phyloP scores from a whole-genome alignment of 2,329 filamentous ascomycete genomes.

The Diaporthe sp. region DNA sequence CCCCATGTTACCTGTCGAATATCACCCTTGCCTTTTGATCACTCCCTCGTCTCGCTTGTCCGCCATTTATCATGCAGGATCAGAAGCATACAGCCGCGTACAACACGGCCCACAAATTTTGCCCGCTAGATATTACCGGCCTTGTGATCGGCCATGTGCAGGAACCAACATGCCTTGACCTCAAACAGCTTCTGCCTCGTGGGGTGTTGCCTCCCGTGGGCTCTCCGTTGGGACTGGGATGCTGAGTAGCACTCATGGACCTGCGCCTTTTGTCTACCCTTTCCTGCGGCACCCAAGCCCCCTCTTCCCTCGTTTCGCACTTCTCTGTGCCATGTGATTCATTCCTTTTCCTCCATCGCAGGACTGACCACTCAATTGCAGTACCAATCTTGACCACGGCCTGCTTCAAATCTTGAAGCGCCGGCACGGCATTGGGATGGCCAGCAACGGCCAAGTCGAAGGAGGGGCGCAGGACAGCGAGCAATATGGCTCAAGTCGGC shows the following conservation, averaged over 20 bases:
- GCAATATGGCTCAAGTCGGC: not conserved
- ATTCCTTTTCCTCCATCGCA: not conserved
- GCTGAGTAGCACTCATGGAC: not conserved
- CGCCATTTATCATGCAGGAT: not conserved
- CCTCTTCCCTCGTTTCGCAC: not conserved
- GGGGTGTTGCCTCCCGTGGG: conserved; percentile 1
- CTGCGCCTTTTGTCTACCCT: not conserved
- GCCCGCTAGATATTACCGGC: not conserved
- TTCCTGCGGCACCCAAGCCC: not conserved
- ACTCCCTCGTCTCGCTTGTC: conserved; percentile 17
- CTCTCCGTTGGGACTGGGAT: not conserved
- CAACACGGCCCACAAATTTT: conserved; percentile 21
- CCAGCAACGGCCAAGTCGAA: conserved; percentile 6
- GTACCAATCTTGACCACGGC: not conserved
- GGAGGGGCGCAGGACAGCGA: not conserved
- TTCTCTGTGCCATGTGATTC: not conserved
- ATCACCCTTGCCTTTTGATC: conserved; percentile 2
- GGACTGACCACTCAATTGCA: not conserved
- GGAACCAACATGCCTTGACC: conserved; percentile 13
- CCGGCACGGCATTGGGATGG: not conserved
- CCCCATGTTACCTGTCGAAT: not conserved
- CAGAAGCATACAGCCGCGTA: conserved; percentile 20
- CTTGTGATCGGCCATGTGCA: conserved; percentile 10
- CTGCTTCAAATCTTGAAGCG: not conserved
- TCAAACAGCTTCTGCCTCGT: conserved; percentile 24